Evolutionary conservation across 2,329 filamentous ascomycete species (phyloP), one percentile per base, ranked within the genome.

Genomic region (Colletotrichum musicola): DNA sequence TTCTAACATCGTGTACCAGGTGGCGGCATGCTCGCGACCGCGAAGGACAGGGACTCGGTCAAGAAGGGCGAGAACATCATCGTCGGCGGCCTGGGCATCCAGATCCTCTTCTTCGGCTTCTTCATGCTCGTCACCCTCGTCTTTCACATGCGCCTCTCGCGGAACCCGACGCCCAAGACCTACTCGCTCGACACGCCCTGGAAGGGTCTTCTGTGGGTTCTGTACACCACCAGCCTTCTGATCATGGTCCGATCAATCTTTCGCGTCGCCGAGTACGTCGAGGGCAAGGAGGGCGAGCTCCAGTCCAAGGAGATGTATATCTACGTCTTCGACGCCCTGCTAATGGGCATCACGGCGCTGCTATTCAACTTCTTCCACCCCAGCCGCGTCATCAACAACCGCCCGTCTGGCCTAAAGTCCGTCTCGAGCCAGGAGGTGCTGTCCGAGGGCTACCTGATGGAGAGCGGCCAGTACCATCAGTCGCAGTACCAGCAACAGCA

Each of bases 31-130:
- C 62, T 78, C 10, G 73, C 75, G 12, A 61, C 68, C 6, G 75
- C 70, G 47, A 73, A 81, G 22, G 22, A 27, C 49, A 53, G 18
- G 7, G 61, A 64, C 4, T 12, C 42, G 12, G 64, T 66, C 13
- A 67, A 68, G 46, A 72, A 73, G 4, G 85, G 83, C 10, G 77
- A 85, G 66, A 79, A 82, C 25, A 77, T 89, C 55, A 83, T 89
- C 6, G 75, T 89, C 10, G 83, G 74, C 1, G 88, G 88, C 3
- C 76, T 90, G 1, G 75, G 83, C 13, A 77, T 89, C 13, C 88
- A 90, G 72, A 81, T 90, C 18, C 46, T 86, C n/a, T 83, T 86
- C 64, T 89, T 90, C 62, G 79, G 80, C 2, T 79, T 88, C 62
- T 90, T 90, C 73, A 78, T 88, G 44, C 54, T 83, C 2, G 80